Conservation (phyloP, 2,329 filamentous ascomycete genomes). For the Zasmidium cellare region DNA sequence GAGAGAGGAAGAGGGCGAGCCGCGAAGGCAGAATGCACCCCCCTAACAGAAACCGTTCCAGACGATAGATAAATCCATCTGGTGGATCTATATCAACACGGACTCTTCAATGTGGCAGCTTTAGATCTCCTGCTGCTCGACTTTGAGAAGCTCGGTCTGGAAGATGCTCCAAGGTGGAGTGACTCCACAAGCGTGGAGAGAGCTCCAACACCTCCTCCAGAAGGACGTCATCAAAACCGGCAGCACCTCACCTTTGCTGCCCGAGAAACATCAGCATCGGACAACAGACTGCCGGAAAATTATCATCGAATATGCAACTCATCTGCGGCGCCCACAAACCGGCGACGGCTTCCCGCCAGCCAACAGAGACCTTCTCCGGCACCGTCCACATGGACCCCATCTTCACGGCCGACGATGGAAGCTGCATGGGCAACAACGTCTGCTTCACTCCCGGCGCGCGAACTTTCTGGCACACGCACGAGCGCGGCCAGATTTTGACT, state of each 20-base stretch:
- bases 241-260: not conserved
- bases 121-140: too few relatives aligned
- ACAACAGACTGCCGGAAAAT: not conserved
- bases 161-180: not conserved
- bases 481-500: slow-evolving; percentile 45
- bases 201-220: not conserved
- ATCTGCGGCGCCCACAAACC: slow-evolving; percentile 30
- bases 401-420: slow-evolving; percentile 32
- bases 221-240: not conserved
- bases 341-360: slow-evolving; percentile 25
- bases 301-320: slow-evolving; percentile 26
- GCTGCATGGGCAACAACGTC: slow-evolving; percentile 39
- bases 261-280: slow-evolving; percentile 9
- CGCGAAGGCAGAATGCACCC: too few relatives aligned
- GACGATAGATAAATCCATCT: too few relatives aligned
- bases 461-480: slow-evolving; percentile 49
- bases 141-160: not conserved
- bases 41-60: too few relatives aligned
- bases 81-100: too few relatives aligned
- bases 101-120: too few relatives aligned
- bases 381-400: slow-evolving; percentile 33
- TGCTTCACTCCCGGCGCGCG: slow-evolving; percentile 46
- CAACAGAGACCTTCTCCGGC: slow-evolving; percentile 31
- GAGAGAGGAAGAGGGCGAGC: too few relatives aligned
- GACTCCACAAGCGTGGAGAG: not conserved